Evolutionary conservation across 345 rosid species (phyloP), one percentile per base, ranked within the genome.

Genomic region (Gossypium herbaceum): DNA sequence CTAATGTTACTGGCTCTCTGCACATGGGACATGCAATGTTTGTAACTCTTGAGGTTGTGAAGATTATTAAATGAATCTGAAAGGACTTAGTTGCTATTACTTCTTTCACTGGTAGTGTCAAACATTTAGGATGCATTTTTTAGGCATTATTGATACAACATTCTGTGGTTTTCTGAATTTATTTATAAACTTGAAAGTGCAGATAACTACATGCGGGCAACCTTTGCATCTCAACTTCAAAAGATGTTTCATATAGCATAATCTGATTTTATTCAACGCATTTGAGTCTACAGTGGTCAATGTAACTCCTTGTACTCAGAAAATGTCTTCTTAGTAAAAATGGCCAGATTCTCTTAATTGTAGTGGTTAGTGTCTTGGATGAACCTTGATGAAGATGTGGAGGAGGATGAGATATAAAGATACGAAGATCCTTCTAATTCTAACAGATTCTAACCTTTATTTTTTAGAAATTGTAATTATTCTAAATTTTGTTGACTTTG

Each of bases 21-120:
- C 97, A 94, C 84, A 94, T 94, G 97, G 98, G 98, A 56, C 98
- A 94, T 85, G 98, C 98, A 1, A 92, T 94, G 94, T 94, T 92
- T 81, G 98, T 94, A 25, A 91, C 98, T 71, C 97, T 94, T 70
- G 97, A 94, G 97, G 98, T 92, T 71, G 76, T 69, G 52, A 71
- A 72, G 57, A 62, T 74, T 74, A 39, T 22, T 22, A 20, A 19
- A 65, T 25, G 12, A 57, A 20, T 12, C 22, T 4, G 1, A 22
- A 47, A 68, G 43, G 43, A 16, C 43, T 68, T 48, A 50, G 41
- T 3, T 48, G 25, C 9, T 16, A 51, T 24, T 24, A 25, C 57
- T 48, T 48, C 22, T 68, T 48, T 51, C 6, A 15, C 6, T 50
- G 12, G 24, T 7, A 17, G 22, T 68, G 44, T 27, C 22, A 1